Base-by-base conservation (phyloP, 2,329 filamentous ascomycete genomes). In the Bertia moriformis region DNA sequence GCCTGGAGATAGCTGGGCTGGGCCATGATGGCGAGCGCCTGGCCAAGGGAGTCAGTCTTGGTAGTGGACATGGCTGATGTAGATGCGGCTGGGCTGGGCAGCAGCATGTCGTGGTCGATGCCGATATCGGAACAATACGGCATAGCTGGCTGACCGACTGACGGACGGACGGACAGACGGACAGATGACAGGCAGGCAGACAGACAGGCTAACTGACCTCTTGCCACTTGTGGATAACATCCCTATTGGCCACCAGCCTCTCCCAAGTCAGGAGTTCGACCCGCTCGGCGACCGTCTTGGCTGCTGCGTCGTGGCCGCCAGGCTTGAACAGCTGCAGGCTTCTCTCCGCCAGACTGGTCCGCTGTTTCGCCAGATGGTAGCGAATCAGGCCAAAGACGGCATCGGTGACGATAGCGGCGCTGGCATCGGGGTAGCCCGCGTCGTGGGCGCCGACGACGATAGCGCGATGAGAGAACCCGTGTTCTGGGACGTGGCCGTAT, bases 1-100 rank as follows among this genome's bases (percentile, higher is more conserved):
- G 74, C 62, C 0, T 85, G 74, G 22, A 93, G 70, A 56, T 89
- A 82, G 43, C 70, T 73, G 0, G 86, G 83, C 42, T 93, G 78
- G 3, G 87, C 86, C 83, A 95, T 94, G 44, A 93, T 66, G 3
- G 85, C 87, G 2, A 96, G 69, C 35, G 89, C 91, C 82, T 36
- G 15, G 7, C 32, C 14, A 36, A 7, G 17, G 7, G 7, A 36
- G 32, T 15, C 32, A 15, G 10, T 14, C 15, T n/a, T 18, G 7
- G 32, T 10, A n/a, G 15, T 10, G 10, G 10, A n/a, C 10, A 7
- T 7, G 14, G 14, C 7, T 36, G 14, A n/a, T n/a, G n/a, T n/a
- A n/a, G n/a, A n/a, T 36, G 14, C 7, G 10, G 14, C 17, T n/a
- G 14, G 17, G 17, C 7, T n/a, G 7, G 32, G 17, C 14, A 7